Base-by-base conservation (phyloP, 2,329 filamentous ascomycete species). In the Lasiodiplodia sp. region DNA sequence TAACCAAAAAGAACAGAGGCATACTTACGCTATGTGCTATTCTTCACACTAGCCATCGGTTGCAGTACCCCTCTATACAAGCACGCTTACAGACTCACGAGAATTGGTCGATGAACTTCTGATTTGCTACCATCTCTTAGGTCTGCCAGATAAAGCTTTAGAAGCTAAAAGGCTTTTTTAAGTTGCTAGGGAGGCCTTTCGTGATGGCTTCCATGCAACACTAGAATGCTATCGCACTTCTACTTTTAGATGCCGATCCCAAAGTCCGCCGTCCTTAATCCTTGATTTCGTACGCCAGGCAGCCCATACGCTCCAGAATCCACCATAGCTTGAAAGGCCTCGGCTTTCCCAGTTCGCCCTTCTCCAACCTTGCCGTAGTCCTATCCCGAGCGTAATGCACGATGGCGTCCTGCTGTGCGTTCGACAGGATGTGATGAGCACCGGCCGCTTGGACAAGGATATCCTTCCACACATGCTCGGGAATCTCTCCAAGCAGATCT, bases 281-380 rank as follows among this genome's bases (percentile, higher is more conserved):
- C 34, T 65, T 56, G 34, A 71, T 37, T 34, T 77, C 73, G 71
- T 82, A 82, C 16, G 72, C 71, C 56, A 82, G 71, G 70, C 80
- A 82, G 8, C 73, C 75, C 58, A 81, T 78, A 18, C 71, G 70
- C 58, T 82, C 78, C 40, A 83, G 75, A 64, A 82, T 69, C 71
- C 74, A 76, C 77, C 77, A 78, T 16, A 78, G 75, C 74, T 81
- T 80, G 37, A 73, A 73, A 57, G 75, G 76, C 38, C 75, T 71
- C 52, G 77, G 74, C 73, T 78, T 78, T 67, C 74, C 79, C 63
- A 72, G 72, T 74, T 77, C 55, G 77, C 77, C 67, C 71, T 71
- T 71, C 78, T 68, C 67, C n/a, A 68, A 18, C 34, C 18, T 23
- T 2, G 21, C 12, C 5, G 49, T 38, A 10, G 51, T 47, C 28